Percentiles rank a stretch among this genome's conserved stretches.
These are phyloP conservation scores for Colletotrichum truncatum DNA, from an alignment of 2,329 filamentous ascomycete genomes.

Conservation along the genomic window DNA sequence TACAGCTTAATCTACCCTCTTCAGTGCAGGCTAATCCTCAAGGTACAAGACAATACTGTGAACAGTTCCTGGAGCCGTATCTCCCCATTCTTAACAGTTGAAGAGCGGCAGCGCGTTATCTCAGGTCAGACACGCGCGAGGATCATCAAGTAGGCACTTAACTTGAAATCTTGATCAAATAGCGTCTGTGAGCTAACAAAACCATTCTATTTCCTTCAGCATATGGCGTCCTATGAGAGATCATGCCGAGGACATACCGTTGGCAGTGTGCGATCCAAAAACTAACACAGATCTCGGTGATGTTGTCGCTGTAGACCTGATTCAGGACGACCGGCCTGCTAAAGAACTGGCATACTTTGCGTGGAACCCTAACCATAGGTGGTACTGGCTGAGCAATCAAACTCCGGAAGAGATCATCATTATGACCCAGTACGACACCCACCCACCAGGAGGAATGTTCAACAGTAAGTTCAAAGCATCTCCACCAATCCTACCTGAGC, in stretches of 20 bases:
- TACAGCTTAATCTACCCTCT: too few species aligned
- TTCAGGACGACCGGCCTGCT: neutral
- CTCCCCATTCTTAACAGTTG: neutral
- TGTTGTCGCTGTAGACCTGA: neutral
- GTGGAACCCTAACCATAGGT: neutral
- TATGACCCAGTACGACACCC: slow-evolving; percentile 4
- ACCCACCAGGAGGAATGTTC: neutral
- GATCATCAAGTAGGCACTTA: slow-evolving; percentile 7
- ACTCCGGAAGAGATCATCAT: neutral
- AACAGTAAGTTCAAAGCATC: neutral
- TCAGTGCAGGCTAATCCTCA: too few species aligned
- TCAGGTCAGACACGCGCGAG: neutral
- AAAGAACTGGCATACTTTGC: neutral
- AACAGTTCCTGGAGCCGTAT: neutral
- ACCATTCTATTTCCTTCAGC: neutral
- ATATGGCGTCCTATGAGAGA: neutral
- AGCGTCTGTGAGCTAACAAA: too few species aligned
- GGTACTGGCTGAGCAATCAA: slow-evolving; percentile 6
- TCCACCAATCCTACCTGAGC: neutral
- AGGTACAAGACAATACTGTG: neutral
- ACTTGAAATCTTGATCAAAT: too few species aligned
- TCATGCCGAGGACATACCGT: neutral
- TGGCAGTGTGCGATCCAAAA: neutral
- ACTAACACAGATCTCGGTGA: neutral
- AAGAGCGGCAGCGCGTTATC: neutral